Evolutionary conservation across 306 rosid genomes (phyloP).

Genomic region (Albizia julibrissin): DNA sequence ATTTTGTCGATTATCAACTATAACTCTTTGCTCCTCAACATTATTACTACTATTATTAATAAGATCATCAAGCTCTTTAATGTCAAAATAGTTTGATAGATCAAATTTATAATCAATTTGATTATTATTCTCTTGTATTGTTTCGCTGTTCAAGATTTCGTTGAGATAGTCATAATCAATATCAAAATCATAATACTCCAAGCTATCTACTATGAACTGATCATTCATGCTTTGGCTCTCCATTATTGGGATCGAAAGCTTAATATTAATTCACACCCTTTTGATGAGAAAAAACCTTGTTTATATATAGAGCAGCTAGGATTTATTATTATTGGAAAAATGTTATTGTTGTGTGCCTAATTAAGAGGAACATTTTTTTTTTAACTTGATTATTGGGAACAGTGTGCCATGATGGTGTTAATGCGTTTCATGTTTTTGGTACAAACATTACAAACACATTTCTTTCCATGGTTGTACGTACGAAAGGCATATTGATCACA

Average conservation of each 20-base stretch:
- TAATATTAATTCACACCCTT: not conserved
- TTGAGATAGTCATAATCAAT: conserved; percentile 29
- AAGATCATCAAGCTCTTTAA: conserved; percentile 7
- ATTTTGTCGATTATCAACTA: not conserved
- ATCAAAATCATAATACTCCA: conserved; percentile 1
- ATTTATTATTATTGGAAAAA: not conserved
- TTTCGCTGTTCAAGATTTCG: conserved; percentile 12
- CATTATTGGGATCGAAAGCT: not conserved
- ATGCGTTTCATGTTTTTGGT: not conserved
- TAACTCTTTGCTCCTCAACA: not conserved
- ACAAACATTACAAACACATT: not conserved
- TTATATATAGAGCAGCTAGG: not conserved
- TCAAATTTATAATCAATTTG: not conserved
- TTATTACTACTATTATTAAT: not conserved
- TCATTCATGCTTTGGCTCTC: not conserved
- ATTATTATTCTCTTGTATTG: conserved; percentile 4
- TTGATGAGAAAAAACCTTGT: not conserved
- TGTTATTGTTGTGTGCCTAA: not conserved
- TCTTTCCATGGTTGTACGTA: not conserved
- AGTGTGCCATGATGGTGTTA: not conserved
- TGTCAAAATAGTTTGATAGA: not conserved
- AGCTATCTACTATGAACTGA: not conserved
- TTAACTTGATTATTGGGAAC: not conserved
- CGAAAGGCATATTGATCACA: not conserved
- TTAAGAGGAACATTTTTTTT: not conserved